Base-by-base conservation (phyloP, 495 filamentous ascomycete species). In the Penicillium roqueforti region DNA sequence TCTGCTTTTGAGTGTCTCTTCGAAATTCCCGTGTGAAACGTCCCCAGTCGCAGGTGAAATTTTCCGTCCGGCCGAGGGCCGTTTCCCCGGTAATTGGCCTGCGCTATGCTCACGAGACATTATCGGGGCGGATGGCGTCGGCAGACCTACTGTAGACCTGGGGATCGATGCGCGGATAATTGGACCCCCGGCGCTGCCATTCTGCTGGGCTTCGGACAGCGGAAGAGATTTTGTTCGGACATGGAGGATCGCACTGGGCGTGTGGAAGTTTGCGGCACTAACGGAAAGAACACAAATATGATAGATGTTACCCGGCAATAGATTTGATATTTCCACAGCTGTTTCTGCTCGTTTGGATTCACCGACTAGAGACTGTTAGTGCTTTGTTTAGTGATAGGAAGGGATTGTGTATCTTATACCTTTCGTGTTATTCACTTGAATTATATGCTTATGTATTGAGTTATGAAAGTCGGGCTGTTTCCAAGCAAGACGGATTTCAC, bases 401-500 rank as follows among this genome's bases (percentile, higher is more conserved):
- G 8, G 9, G 32, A 22, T 37, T 6, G 8, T 6, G 13, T 19
- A 28, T 6, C 7, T 3, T 46, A 38, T 70, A 95, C 91, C 88
- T 73, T 91, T 91, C 31, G 89, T 84, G 31, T 92, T 92, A 65
- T 98, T 97, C 50, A 97, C 84, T 60, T 95, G 88, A 34, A 98
- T 91, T 20, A 92, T 81, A 66, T 95, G 89, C 72, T 91, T 93
- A 13, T 87, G 78, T 47, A 92, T 87, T 11, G 88, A 86, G 53
- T 88, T 85, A 49, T 85, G 85, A 62, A 84, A 80, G 38, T 88
- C 84, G 1, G 88, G 85, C 46, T 87, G 80, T 48, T 89, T 91
- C 91, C 92, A 97, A 62, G 92, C 91, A 14, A 98, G 78, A n/a
- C 89, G 86, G 25, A 95, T 87, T 39, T 89, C 87, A 62, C 92